A percentile compares a stretch with the other conserved stretches of the same genome.
These are phyloP conservation scores for Sporothrix pallida DNA, from an alignment of 2,329 filamentous ascomycete genomes.

Conservation along the genomic window DNA sequence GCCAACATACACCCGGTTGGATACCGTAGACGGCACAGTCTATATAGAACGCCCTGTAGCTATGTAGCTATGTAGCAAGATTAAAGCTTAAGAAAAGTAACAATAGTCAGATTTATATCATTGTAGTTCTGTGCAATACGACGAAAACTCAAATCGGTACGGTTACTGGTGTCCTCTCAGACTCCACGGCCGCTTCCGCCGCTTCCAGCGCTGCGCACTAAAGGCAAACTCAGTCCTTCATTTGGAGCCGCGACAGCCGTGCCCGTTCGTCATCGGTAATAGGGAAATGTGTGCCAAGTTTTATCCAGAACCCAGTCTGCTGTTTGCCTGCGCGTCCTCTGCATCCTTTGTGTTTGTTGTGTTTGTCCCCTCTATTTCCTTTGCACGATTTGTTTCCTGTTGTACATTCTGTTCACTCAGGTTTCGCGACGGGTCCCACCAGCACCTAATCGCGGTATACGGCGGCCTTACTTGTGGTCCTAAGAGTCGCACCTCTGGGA, in stretches of 20 bases:
- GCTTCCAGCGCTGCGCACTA: background rate
- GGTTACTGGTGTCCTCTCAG: background rate
- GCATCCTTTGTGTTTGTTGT: background rate
- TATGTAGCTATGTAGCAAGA: background rate
- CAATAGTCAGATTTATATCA: too few species aligned
- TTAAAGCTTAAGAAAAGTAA: background rate
- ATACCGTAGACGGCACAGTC: background rate
- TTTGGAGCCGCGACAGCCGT: background rate
- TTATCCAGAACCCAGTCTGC: slow-evolving; percentile 8
- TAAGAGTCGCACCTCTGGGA: background rate
- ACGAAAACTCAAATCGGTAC: background rate
- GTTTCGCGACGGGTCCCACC: background rate
- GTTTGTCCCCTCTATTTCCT: background rate
- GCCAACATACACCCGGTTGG: background rate
- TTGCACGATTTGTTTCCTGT: too few species aligned
- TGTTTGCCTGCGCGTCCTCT: slow-evolving; percentile 1
- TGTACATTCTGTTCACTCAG: background rate
- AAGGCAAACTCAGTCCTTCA: background rate
- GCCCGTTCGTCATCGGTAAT: background rate
- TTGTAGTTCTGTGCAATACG: too few species aligned
- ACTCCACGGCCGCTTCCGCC: background rate
- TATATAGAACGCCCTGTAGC: background rate
- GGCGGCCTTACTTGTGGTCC: background rate
- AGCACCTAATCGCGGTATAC: background rate
- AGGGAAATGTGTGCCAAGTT: background rate